Percentiles rank a stretch among this genome's conserved stretches.
phyloP scores from a whole-genome alignment of 176 grass and related monocot species.

The Triticum monococcum region DNA sequence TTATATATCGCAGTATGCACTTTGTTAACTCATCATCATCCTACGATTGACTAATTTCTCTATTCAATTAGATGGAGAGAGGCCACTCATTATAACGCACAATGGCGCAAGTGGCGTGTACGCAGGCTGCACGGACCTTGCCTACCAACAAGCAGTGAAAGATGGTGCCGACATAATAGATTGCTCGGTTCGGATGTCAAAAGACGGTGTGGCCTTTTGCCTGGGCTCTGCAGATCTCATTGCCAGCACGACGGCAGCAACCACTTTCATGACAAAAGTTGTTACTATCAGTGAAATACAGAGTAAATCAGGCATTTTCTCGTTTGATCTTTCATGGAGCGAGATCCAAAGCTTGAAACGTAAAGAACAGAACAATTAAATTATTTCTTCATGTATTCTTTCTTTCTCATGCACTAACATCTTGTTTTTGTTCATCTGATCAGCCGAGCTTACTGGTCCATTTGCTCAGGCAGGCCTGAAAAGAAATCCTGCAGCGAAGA shows the following conservation, averaged over 20 bases:
- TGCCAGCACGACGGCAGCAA: constrained; percentile 46
- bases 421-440: constrained; percentile 3
- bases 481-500: constrained; percentile 82
- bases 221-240: constrained; percentile 64
- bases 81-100: constrained; percentile 63
- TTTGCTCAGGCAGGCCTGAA: constrained; percentile 48
- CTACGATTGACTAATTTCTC: constrained; percentile 3
- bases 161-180: constrained; percentile 70
- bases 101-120: constrained; percentile 67
- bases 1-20: background rate
- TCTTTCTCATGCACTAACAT: background rate
- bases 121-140: constrained; percentile 60
- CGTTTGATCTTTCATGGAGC: constrained; percentile 84
- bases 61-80: constrained; percentile 27
- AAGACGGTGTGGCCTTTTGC: constrained; percentile 78
- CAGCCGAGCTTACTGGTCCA: constrained; percentile 60
- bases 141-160: constrained; percentile 64
- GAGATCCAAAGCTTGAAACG: constrained; percentile 83
- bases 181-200: constrained; percentile 84
- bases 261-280: constrained; percentile 50
- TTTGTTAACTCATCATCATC: background rate
- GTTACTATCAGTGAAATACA: constrained; percentile 61
- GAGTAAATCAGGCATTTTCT: constrained; percentile 68
- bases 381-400: constrained; percentile 2
- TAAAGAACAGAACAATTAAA: constrained; percentile 23